phyloP scores from a whole-genome alignment of 2,329 filamentous ascomycete genomes.

The Pseudonectria buxi region DNA sequence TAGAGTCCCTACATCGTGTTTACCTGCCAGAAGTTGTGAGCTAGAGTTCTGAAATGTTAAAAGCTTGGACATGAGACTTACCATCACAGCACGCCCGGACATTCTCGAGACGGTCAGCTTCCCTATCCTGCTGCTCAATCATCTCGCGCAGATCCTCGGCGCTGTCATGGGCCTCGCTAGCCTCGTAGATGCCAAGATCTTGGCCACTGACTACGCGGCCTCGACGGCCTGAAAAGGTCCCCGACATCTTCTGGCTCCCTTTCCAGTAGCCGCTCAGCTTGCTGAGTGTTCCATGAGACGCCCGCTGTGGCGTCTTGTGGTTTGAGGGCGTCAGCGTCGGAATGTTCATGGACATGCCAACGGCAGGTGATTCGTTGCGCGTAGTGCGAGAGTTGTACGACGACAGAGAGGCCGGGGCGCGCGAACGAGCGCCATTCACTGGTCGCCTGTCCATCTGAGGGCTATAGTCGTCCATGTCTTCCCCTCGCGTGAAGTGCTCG shows the following conservation, averaged over 20 bases:
- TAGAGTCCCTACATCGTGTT: conserved; percentile 64
- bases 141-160: conserved; percentile 77
- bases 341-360: conserved; percentile 43
- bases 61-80: conserved; percentile 37
- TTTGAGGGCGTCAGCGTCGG: conserved; percentile 51
- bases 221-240: conserved; percentile 48
- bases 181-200: conserved; percentile 49
- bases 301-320: conserved; percentile 30
- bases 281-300: conserved; percentile 44
- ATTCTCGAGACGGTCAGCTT: conserved; percentile 80
- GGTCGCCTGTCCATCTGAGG: conserved; percentile 43
- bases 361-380: conserved; percentile 55
- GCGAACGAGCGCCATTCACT: conserved; percentile 38
- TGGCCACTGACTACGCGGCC: conserved; percentile 42
- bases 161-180: conserved; percentile 62
- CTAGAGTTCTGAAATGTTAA: conserved; percentile 3
- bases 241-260: conserved; percentile 34
- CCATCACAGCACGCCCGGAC: conserved; percentile 96
- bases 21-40: conserved; percentile 43
- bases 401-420: conserved; percentile 59
- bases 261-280: conserved; percentile 57
- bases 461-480: conserved; percentile 76
- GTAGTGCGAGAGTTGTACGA: conserved; percentile 74
- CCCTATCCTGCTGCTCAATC: conserved; percentile 70
- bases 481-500: conserved; percentile 46